Evolutionary conservation across 2,329 filamentous ascomycete species (phyloP), one percentile per base, ranked within the genome.

Genomic region (Tolypocladium endophyticum): DNA sequence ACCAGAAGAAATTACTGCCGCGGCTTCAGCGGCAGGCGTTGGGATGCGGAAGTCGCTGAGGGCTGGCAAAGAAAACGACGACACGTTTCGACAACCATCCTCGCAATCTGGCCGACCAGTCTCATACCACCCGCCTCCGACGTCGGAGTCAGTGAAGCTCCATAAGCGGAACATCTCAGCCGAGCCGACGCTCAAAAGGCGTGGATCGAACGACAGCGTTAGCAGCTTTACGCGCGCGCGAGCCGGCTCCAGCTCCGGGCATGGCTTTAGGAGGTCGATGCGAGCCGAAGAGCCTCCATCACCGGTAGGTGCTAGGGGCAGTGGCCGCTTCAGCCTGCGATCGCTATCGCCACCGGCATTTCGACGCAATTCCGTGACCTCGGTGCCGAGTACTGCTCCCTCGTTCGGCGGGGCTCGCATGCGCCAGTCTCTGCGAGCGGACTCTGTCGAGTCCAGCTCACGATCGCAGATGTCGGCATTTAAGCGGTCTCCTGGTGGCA

Each of bases 201-300:
- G 77, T 12, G 78, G 76, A 23, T 89, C 87, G 0, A 84, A 86
- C 64, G 86, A 82, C 35, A 90, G 87, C 67, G 87, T 90, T 53
- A 96, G 89, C 73, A 96, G 90, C 70, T 96, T 96, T 76, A 88
- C 84, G 68, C 87, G 90, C 35, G 73, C 77, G 52, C 81, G 82
- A 62, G 74, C 80, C 43, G 70, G 75, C 57, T 69, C 72, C 7
- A 73, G 73, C 47, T 73, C 78, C 52, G 79, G 79, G 0, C 81
- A 85, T 58, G 81, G 77, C 1, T 90, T 96, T 78, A 86, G 87
- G 60, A 81, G 79, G 57, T 90, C 89, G 1, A 89, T 96, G 89
- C 82, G 92, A 61, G 63, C 66, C 50, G 66, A 62, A 8, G 69
- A 71, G 16, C 57, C 64, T 25, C 60, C 62, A 14, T 55, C 64